These are phyloP conservation scores for Holtermannia corniformis DNA, from an alignment of 768 basidiomycete species.

Conservation along the genomic window DNA sequence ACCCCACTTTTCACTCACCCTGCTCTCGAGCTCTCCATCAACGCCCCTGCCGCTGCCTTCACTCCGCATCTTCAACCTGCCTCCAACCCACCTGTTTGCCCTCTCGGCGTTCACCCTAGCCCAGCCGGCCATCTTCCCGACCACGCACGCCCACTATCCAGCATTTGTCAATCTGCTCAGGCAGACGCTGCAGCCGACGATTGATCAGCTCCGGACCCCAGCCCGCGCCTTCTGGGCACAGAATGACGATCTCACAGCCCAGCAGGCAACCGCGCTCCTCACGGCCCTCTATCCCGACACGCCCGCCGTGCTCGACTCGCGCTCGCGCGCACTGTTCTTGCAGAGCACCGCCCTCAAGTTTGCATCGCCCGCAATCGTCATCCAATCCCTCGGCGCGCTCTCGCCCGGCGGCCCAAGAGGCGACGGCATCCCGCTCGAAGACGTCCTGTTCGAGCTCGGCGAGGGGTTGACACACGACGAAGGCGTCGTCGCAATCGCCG, in stretches of 20 bases:
- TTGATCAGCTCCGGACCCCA: slow-evolving; percentile 26
- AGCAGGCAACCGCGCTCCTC: slow-evolving; percentile 35
- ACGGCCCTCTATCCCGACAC: slow-evolving; percentile 33
- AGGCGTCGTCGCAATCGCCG: slow-evolving; percentile 35
- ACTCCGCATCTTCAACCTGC: slow-evolving; percentile 28
- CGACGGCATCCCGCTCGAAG: slow-evolving; percentile 31
- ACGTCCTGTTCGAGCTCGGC: slow-evolving; percentile 41
- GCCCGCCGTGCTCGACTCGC: slow-evolving; percentile 24
- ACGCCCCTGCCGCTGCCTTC: slow-evolving; percentile 30
- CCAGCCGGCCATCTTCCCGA: slow-evolving; percentile 25
- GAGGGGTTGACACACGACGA: slow-evolving; percentile 37
- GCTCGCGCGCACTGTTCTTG: slow-evolving; percentile 25
- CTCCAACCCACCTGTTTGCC: slow-evolving; percentile 28
- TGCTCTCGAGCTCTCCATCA: slow-evolving; percentile 24
- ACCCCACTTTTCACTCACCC: slow-evolving; percentile 36
- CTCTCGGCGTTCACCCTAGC: slow-evolving; percentile 31
- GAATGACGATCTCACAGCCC: slow-evolving; percentile 32
- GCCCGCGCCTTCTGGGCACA: slow-evolving; percentile 26
- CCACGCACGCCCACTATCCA: slow-evolving; percentile 16
- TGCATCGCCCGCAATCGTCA: slow-evolving; percentile 36
- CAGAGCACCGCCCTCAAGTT: slow-evolving; percentile 31
- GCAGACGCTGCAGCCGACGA: slow-evolving; percentile 24
- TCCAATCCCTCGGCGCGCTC: slow-evolving; percentile 36
- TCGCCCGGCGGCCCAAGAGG: slow-evolving; percentile 35
- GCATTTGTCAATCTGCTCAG: slow-evolving; percentile 19